phyloP scores from a whole-genome alignment of 345 rosid species.

The Hibiscus tridactylites region DNA sequence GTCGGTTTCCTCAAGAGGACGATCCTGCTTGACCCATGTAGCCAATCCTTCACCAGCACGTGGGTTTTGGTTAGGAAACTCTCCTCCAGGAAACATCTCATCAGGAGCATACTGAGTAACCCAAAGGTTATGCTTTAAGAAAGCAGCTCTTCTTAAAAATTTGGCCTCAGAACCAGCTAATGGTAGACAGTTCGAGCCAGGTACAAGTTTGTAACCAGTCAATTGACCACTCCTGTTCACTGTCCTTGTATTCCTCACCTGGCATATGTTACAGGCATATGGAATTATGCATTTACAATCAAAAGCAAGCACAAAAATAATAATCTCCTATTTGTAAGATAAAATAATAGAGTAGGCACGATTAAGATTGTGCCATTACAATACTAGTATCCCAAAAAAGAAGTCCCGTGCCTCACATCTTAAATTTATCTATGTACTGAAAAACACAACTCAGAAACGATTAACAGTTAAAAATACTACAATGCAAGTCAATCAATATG shows the following conservation, averaged over 20 bases:
- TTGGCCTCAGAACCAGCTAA: conserved; percentile 65
- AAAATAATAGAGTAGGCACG: not conserved
- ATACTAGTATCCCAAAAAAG: not conserved
- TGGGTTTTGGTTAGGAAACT: conserved; percentile 74
- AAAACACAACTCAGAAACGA: not conserved
- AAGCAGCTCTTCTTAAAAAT: conserved; percentile 60
- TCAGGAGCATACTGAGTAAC: conserved; percentile 49
- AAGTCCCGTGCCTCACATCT: not conserved
- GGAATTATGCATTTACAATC: not conserved
- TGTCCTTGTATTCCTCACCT: conserved; percentile 69
- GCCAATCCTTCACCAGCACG: conserved; percentile 59
- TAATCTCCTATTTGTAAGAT: not conserved
- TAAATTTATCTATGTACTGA: not conserved
- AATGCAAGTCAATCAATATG: not conserved
- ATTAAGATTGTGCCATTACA: not conserved
- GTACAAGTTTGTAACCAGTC: conserved; percentile 61
- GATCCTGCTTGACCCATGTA: conserved; percentile 67
- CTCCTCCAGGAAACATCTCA: conserved; percentile 70
- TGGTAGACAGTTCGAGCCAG: conserved; percentile 67
- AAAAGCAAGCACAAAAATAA: not conserved
- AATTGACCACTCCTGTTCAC: conserved; percentile 70
- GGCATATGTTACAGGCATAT: not conserved
- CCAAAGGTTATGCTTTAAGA: conserved; percentile 70
- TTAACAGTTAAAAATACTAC: not conserved
- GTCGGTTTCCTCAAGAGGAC: conserved; percentile 63